Conservation (phyloP, 768 basidiomycete species). For the Phanerodontia chrysosporium region DNA sequence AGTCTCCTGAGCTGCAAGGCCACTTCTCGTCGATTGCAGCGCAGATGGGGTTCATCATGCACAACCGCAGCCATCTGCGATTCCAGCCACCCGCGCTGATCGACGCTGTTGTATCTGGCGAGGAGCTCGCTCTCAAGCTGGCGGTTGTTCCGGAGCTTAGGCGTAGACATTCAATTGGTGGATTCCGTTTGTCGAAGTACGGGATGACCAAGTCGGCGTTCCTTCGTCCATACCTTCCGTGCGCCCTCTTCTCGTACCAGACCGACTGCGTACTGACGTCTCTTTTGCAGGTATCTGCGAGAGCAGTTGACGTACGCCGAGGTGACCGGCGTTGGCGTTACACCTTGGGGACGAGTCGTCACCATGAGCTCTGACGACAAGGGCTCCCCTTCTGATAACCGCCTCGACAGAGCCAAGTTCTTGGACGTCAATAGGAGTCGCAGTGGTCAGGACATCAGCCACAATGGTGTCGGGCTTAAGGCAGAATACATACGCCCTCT, state of each 20-base stretch:
- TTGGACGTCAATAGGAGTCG: not conserved
- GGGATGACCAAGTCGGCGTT: not conserved
- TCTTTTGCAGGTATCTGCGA: not conserved
- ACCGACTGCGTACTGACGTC: not conserved
- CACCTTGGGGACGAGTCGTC: not conserved
- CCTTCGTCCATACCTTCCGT: not conserved
- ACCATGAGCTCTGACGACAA: not conserved
- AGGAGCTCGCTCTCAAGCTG: not conserved
- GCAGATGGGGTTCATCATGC: not conserved
- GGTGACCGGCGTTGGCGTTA: not conserved
- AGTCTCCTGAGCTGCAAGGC: not conserved
- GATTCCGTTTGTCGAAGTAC: not conserved
- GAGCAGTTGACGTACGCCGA: not conserved
- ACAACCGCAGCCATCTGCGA: not conserved
- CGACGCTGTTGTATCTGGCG: not conserved
- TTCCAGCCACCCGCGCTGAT: not conserved
- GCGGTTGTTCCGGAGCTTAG: not conserved
- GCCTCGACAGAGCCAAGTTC: not conserved
- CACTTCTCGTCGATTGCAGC: not conserved
- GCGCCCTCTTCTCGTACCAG: not conserved
- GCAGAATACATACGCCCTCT: not conserved
- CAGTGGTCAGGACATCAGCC: not conserved
- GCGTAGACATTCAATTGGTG: not conserved
- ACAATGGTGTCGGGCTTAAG: not conserved
- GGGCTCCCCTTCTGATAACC: not conserved